phyloP scores from a whole-genome alignment of 2,329 filamentous ascomycete genomes.

The Stachybotrys echinatus region DNA sequence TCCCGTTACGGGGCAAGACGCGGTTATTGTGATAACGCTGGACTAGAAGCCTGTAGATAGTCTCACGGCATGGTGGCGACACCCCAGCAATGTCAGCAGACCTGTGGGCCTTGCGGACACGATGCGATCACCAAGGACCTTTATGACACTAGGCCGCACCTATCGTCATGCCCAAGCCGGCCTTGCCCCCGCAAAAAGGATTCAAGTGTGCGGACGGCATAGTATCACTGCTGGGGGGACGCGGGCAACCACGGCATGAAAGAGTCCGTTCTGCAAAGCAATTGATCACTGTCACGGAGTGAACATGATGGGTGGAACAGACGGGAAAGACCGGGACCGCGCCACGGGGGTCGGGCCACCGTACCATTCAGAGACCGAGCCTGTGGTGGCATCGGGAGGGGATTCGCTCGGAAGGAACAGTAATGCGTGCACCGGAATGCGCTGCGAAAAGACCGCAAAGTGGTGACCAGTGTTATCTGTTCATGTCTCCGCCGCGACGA shows the following conservation, averaged over 20 bases:
- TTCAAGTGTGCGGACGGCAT: not conserved
- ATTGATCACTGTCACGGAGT: not conserved
- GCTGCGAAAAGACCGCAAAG: not conserved
- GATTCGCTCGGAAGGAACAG: not conserved
- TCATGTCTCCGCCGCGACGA: not conserved
- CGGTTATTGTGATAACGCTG: no score
- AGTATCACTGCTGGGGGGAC: not conserved
- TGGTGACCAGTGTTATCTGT: not conserved
- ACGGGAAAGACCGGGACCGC: not conserved
- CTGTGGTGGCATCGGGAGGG: not conserved
- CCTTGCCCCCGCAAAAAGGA: not conserved
- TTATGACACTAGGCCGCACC: not conserved
- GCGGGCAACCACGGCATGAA: not conserved
- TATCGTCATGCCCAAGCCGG: not conserved
- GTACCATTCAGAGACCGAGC: not conserved
- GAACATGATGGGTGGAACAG: not conserved
- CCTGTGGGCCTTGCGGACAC: not conserved
- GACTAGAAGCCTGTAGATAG: not conserved
- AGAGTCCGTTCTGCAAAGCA: not conserved
- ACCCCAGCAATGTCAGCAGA: not conserved
- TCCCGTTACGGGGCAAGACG: no score
- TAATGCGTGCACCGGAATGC: not conserved
- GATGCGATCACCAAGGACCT: not conserved
- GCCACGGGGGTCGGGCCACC: not conserved
- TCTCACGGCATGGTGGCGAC: not conserved